Conservation (phyloP, 495 filamentous ascomycete genomes). For the Aspergillus conjunctus region DNA sequence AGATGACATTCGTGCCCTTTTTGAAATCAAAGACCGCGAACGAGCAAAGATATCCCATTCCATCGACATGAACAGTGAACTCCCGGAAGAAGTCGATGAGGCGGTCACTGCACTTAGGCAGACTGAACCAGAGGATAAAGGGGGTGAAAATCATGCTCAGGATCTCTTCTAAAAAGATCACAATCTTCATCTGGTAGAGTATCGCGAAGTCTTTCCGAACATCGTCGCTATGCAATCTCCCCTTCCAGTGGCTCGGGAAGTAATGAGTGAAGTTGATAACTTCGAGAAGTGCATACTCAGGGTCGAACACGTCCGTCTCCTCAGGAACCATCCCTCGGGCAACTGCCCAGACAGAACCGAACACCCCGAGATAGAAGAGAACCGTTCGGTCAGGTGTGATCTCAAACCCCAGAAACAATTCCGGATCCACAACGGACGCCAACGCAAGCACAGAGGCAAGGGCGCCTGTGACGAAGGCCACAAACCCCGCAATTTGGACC, state of each 20-base stretch:
- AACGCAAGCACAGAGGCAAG: conserved; percentile 80
- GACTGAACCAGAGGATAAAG: conserved; percentile 81
- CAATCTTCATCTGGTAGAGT: conserved; percentile 83
- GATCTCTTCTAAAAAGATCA: conserved; percentile 91
- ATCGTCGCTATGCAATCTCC: conserved; percentile 85
- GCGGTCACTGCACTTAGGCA: conserved; percentile 87
- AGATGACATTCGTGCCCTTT: conserved; percentile 65
- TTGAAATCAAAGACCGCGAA: conserved; percentile 99
- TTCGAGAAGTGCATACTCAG: conserved; percentile 81
- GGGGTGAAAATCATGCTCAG: conserved; percentile 90
- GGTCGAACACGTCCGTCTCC: conserved; percentile 88
- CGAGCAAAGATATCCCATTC: conserved; percentile 91
- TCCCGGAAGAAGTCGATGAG: conserved; percentile 98
- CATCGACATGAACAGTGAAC: conserved; percentile 96
- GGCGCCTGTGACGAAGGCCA: conserved; percentile 85
- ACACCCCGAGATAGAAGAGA: conserved; percentile 75
- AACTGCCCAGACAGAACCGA: conserved; percentile 77
- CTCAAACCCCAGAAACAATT: conserved; percentile 89
- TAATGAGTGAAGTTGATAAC: conserved; percentile 93
- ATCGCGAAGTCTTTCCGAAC: conserved; percentile 79
- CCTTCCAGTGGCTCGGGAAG: conserved; percentile 82
- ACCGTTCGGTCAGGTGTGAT: conserved; percentile 82
- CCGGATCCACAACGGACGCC: conserved; percentile 80
- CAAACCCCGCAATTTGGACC: conserved; percentile 75
- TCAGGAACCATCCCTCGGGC: conserved; percentile 79